A percentile compares a stretch with the other conserved stretches of the same genome.
Conservation (phyloP, 306 rosid genomes). For the Cucumis hystrix region DNA sequence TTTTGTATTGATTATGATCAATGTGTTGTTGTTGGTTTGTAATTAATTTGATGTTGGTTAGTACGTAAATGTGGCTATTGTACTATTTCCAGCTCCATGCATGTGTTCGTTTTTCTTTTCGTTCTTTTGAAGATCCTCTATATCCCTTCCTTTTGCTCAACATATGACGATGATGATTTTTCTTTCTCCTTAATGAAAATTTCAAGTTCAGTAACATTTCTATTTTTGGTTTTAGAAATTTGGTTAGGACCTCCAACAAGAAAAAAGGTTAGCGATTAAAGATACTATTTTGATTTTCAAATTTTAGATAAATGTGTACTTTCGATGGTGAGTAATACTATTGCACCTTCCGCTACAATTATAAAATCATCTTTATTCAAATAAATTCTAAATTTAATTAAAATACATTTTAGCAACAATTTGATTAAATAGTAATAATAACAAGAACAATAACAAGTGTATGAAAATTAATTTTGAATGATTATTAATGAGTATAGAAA, state of each 20-base stretch:
- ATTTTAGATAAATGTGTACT: too few species aligned
- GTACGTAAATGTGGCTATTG: neutral
- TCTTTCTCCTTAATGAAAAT: neutral
- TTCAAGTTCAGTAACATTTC: neutral
- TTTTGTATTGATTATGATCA: neutral
- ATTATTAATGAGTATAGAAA: too few species aligned
- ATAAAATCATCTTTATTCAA: too few species aligned
- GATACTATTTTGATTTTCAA: too few species aligned
- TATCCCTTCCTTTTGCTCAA: neutral
- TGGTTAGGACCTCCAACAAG: neutral
- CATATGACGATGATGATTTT: neutral
- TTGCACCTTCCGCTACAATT: too few species aligned
- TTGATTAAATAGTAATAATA: too few species aligned
- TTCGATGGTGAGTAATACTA: too few species aligned
- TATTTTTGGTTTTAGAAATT: neutral
- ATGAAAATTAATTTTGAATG: too few species aligned
- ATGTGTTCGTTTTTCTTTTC: neutral
- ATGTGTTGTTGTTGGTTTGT: neutral
- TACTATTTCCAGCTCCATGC: neutral
- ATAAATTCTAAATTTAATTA: too few species aligned
- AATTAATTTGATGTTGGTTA: neutral
- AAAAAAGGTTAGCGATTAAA: neutral
- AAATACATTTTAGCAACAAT: too few species aligned
- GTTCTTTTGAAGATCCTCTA: neutral
- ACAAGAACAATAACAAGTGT: too few species aligned